phyloP scores from a whole-genome alignment of 169 alveolate species.

The Perkinsus olseni region DNA sequence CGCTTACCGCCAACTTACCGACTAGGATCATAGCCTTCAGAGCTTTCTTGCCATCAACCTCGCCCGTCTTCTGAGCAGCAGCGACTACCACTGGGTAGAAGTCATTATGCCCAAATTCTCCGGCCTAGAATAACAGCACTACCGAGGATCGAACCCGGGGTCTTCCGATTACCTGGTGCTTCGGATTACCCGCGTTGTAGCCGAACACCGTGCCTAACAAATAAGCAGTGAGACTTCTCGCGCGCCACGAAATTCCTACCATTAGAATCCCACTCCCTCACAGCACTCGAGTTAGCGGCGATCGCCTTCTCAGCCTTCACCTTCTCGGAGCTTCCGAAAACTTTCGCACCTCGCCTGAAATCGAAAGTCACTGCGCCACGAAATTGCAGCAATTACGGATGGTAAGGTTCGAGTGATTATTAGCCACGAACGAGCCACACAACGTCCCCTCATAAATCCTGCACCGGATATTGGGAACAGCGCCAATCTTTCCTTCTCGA shows the following conservation, averaged over 20 bases:
- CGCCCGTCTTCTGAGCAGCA: conserved; percentile 35
- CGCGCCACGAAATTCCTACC: conserved; percentile 18
- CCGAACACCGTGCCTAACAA: background rate
- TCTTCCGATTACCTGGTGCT: conserved; percentile 13
- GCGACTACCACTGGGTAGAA: conserved; percentile 42
- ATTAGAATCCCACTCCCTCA: conserved; percentile 42
- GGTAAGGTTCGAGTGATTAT: no score
- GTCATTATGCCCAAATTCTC: conserved; percentile 47
- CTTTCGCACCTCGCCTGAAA: no score
- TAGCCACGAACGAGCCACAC: no score
- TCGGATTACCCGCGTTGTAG: conserved; percentile 18
- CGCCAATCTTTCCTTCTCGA: no score
- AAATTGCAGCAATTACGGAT: no score
- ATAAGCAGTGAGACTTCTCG: background rate
- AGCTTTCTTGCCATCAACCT: conserved; percentile 28
- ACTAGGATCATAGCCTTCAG: conserved; percentile 24
- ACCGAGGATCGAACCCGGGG: background rate
- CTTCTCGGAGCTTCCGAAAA: conserved; percentile 25
- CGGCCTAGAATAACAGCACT: background rate
- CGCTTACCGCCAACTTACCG: no score
- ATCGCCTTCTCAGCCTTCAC: conserved; percentile 11
- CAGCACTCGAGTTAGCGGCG: conserved; percentile 41
- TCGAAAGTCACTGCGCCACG: no score
- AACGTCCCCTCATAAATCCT: no score
- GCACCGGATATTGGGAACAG: no score